These are phyloP conservation scores for Saksenaea oblongispora DNA, from an alignment of 371 early-diverging fungal species.

Conservation along the genomic window DNA sequence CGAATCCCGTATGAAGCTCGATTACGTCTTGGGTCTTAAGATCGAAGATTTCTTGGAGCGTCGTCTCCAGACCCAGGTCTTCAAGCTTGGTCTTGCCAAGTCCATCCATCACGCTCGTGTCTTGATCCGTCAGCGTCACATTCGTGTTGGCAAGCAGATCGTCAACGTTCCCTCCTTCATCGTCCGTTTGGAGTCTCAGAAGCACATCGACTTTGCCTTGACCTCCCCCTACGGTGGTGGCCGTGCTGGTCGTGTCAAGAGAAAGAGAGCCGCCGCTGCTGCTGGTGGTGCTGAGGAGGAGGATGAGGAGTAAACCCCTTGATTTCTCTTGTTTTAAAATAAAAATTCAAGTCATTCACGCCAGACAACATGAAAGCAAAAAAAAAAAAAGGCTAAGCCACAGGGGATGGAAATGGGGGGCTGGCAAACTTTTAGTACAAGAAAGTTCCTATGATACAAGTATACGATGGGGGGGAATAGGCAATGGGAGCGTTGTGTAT, in stretches of 20 bases:
- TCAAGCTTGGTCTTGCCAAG: slow-evolving; percentile 98
- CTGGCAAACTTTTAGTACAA: too few relatives aligned
- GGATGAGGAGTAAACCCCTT: slow-evolving; percentile 20
- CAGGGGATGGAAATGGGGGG: too few relatives aligned
- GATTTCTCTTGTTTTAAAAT: background rate
- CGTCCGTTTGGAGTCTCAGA: slow-evolving; percentile 93
- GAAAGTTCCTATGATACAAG: background rate
- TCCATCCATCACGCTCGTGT: slow-evolving; percentile 99
- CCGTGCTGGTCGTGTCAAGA: slow-evolving; percentile 97
- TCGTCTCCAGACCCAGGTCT: slow-evolving; percentile 99
- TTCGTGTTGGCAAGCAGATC: slow-evolving; percentile 98
- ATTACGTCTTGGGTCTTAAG: slow-evolving; percentile 98
- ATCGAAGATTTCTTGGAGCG: slow-evolving; percentile 99
- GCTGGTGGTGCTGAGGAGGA: slow-evolving; percentile 67
- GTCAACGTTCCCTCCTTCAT: slow-evolving; percentile 97
- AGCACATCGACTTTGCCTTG: slow-evolving; percentile 98
- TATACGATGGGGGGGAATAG: background rate
- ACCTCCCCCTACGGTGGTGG: slow-evolving; percentile 99
- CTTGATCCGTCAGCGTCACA: slow-evolving; percentile 98
- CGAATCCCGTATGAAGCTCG: slow-evolving; percentile 97
- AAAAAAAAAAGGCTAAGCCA: background rate
- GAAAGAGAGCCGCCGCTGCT: slow-evolving; percentile 81
- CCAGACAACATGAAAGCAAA: background rate
- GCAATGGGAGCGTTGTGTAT: too few relatives aligned
- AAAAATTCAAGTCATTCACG: background rate